Evolutionary conservation across 2,329 filamentous ascomycete species (phyloP).

Genomic region (Verticillium alfalfae): DNA sequence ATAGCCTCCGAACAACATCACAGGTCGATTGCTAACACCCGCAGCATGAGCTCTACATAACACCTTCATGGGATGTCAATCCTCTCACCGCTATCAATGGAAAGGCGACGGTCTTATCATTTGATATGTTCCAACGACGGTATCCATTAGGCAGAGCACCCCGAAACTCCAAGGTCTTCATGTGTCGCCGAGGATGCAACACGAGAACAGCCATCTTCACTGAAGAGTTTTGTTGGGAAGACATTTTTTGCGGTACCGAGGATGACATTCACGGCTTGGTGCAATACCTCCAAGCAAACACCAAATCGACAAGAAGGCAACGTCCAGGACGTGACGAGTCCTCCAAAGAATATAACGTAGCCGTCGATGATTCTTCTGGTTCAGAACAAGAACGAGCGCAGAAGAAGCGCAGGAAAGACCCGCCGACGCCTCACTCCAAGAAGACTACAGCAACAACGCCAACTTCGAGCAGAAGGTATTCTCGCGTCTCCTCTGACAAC

Average conservation of each 20-base stretch:
- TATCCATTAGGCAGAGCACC: slow-evolving; percentile 75
- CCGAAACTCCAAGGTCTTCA: slow-evolving; percentile 73
- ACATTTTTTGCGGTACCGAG: slow-evolving; percentile 63
- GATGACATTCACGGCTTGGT: slow-evolving; percentile 63
- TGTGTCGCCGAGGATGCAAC: slow-evolving; percentile 87
- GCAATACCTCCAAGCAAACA: slow-evolving; percentile 63
- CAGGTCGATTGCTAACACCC: neutral
- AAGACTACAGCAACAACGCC: slow-evolving; percentile 18
- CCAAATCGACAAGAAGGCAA: slow-evolving; percentile 62
- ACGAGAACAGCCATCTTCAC: slow-evolving; percentile 86
- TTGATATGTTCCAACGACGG: slow-evolving; percentile 56
- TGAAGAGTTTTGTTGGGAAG: slow-evolving; percentile 87
- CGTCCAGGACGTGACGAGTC: slow-evolving; percentile 17
- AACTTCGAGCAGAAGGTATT: slow-evolving; percentile 50
- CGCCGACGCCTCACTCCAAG: slow-evolving; percentile 6
- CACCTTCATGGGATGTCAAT: slow-evolving; percentile 80
- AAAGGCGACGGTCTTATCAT: slow-evolving; percentile 75
- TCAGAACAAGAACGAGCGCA: neutral
- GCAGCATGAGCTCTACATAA: slow-evolving; percentile 88
- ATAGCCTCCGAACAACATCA: neutral
- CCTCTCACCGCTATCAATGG: slow-evolving; percentile 86
- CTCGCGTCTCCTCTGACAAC: too few species aligned
- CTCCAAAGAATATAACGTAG: slow-evolving; percentile 20
- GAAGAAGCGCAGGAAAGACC: slow-evolving; percentile 11
- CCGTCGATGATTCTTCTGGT: neutral